These are phyloP conservation scores for Pulicaria dysenterica DNA, from an alignment of 129 eudicot species.

Conservation along the genomic window DNA sequence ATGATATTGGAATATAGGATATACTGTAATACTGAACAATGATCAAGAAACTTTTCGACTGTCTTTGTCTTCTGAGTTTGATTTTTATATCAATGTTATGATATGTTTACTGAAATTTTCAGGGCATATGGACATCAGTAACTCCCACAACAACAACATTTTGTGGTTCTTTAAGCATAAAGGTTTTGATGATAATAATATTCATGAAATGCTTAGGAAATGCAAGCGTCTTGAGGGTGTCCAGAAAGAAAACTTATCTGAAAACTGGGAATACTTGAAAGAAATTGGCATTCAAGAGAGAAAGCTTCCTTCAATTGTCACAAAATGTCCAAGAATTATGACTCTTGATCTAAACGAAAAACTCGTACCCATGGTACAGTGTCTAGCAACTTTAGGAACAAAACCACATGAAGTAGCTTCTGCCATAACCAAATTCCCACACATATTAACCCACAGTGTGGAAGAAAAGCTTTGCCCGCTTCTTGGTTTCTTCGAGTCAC, in stretches of 20 bases:
- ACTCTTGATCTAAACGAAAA: constrained; percentile 74
- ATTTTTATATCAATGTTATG: background rate
- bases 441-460: constrained; percentile 72
- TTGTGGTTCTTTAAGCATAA: constrained; percentile 90
- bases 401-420: constrained; percentile 85
- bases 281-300: constrained; percentile 88
- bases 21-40: no score
- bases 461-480: constrained; percentile 95
- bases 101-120: constrained; percentile 19
- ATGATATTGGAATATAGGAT: no score
- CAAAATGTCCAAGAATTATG: constrained; percentile 84
- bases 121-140: constrained; percentile 66
- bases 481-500: constrained; percentile 81
- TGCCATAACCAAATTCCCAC: constrained; percentile 86
- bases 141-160: constrained; percentile 60
- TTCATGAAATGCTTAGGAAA: constrained; percentile 65
- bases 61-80: background rate
- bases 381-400: constrained; percentile 66
- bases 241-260: constrained; percentile 61
- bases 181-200: constrained; percentile 85
- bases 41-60: background rate
- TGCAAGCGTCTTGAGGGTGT: constrained; percentile 80
- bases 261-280: constrained; percentile 82
- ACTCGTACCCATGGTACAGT: constrained; percentile 83
- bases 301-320: constrained; percentile 74